Percentiles rank a stretch among this genome's conserved stretches.
Evolutionary conservation across 2,329 filamentous ascomycete genomes (phyloP).

Genomic region (Penicillium crustosum): DNA sequence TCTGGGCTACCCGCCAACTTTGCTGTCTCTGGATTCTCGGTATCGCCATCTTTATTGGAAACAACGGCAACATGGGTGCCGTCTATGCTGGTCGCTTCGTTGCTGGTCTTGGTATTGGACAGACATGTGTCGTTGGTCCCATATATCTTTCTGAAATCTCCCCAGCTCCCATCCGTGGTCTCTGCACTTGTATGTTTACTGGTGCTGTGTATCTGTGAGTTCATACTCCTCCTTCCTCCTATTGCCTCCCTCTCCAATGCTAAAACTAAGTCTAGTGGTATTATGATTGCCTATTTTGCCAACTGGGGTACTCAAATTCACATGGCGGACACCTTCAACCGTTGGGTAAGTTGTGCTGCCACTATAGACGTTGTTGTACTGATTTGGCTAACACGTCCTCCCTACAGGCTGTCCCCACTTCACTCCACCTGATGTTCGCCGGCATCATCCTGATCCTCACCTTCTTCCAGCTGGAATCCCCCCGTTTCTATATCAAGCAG

Average conservation of each 20-base stretch:
- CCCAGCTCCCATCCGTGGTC: conserved; percentile 68
- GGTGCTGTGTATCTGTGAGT: conserved; percentile 63
- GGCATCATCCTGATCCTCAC: conserved; percentile 65
- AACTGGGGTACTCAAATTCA: conserved; percentile 58
- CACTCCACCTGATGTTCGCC: conserved; percentile 68
- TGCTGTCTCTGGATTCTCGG: conserved; percentile 60
- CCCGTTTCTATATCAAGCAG: conserved; percentile 65
- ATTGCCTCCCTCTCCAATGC: background rate
- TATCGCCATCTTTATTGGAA: conserved; percentile 59
- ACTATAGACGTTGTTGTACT: background rate
- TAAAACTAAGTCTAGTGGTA: conserved; percentile 46
- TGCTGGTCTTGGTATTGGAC: conserved; percentile 64
- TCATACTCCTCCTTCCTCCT: background rate
- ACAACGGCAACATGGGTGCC: conserved; percentile 55
- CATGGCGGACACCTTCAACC: conserved; percentile 29
- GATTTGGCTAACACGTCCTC: background rate
- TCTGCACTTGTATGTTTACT: conserved; percentile 67
- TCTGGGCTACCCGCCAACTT: conserved; percentile 61
- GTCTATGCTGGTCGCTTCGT: conserved; percentile 68
- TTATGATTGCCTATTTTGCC: conserved; percentile 72
- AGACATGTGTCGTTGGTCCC: conserved; percentile 61
- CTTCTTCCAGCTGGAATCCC: conserved; percentile 65
- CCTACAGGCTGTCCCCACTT: conserved; percentile 57
- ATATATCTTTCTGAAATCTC: conserved; percentile 13
- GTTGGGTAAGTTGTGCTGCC: conserved; percentile 2